Conservation (phyloP, 768 basidiomycete species). For the Termitomyces sp. region DNA sequence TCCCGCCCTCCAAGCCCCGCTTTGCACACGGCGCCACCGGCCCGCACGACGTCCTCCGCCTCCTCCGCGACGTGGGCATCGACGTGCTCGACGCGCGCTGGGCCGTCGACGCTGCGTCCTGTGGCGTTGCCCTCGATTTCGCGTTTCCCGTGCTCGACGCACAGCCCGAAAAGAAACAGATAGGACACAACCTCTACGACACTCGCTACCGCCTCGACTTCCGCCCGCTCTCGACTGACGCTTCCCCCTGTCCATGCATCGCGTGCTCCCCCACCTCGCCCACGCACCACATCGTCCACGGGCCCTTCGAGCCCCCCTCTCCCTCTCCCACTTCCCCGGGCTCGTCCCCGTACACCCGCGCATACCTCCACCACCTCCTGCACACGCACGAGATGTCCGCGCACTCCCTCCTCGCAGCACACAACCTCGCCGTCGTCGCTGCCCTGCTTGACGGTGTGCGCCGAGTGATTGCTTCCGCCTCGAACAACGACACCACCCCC, state of each 20-base stretch:
- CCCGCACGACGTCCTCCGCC: constrained; percentile 72
- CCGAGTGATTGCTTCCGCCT: constrained; percentile 4
- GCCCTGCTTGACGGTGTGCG: constrained; percentile 62
- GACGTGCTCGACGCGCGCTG: constrained; percentile 76
- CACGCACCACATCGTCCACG: constrained; percentile 36
- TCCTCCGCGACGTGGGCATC: constrained; percentile 60
- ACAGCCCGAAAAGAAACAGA: not conserved
- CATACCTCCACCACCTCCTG: constrained; percentile 4
- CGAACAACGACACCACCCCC: not conserved
- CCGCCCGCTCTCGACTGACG: constrained; percentile 29
- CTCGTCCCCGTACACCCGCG: not conserved
- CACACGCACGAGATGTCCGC: constrained; percentile 91
- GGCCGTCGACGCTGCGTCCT: constrained; percentile 61
- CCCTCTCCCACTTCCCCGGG: not conserved
- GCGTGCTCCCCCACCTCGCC: constrained; percentile 50
- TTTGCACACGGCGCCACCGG: constrained; percentile 49
- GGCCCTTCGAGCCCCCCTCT: constrained; percentile 12
- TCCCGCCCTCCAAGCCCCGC: constrained; percentile 58
- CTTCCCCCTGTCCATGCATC: constrained; percentile 45
- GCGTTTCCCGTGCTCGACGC: constrained; percentile 48
- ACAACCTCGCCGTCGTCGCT: constrained; percentile 69
- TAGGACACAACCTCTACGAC: constrained; percentile 72
- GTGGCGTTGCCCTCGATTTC: constrained; percentile 79
- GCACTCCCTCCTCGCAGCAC: constrained; percentile 67
- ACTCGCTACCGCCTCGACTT: constrained; percentile 57